These are phyloP conservation scores for Candida tibetensis DNA, from an alignment of 805 yeast species.

Conservation along the genomic window DNA sequence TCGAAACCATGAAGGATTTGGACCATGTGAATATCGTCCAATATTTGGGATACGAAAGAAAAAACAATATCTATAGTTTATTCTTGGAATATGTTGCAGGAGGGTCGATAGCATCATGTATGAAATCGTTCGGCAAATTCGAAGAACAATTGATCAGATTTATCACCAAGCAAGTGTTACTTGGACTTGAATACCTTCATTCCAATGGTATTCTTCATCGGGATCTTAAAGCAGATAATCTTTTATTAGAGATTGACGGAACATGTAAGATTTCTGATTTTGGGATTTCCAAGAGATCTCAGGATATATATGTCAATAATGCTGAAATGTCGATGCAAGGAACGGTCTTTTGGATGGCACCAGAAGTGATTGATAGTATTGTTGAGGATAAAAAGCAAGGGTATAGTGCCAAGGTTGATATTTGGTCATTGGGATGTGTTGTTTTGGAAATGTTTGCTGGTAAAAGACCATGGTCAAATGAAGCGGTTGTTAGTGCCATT, in stretches of 20 bases:
- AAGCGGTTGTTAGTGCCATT: slow-evolving; percentile 93
- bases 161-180: slow-evolving; percentile 73
- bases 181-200: slow-evolving; percentile 86
- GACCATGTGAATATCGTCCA: slow-evolving; percentile 95
- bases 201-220: slow-evolving; percentile 85
- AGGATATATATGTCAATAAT: slow-evolving; percentile 81
- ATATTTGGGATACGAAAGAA: slow-evolving; percentile 87
- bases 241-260: slow-evolving; percentile 86
- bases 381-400: slow-evolving; percentile 77
- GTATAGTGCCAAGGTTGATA: slow-evolving; percentile 95
- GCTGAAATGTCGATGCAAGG: slow-evolving; percentile 99
- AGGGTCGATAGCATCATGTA: slow-evolving; percentile 87
- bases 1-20: slow-evolving; percentile 87
- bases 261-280: slow-evolving; percentile 94
- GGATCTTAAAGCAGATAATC: slow-evolving; percentile 91
- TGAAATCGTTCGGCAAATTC: slow-evolving; percentile 79
- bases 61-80: slow-evolving; percentile 70
- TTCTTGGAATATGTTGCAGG: slow-evolving; percentile 97
- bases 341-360: slow-evolving; percentile 99
- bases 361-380: slow-evolving; percentile 90
- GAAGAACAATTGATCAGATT: slow-evolving; percentile 73
- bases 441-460: slow-evolving; percentile 98
- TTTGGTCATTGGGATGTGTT: slow-evolving; percentile 98
- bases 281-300: slow-evolving; percentile 81
- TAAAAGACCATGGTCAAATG: slow-evolving; percentile 94